Base-by-base conservation (phyloP, 495 filamentous ascomycete species). In the Lophium mytilinum region DNA sequence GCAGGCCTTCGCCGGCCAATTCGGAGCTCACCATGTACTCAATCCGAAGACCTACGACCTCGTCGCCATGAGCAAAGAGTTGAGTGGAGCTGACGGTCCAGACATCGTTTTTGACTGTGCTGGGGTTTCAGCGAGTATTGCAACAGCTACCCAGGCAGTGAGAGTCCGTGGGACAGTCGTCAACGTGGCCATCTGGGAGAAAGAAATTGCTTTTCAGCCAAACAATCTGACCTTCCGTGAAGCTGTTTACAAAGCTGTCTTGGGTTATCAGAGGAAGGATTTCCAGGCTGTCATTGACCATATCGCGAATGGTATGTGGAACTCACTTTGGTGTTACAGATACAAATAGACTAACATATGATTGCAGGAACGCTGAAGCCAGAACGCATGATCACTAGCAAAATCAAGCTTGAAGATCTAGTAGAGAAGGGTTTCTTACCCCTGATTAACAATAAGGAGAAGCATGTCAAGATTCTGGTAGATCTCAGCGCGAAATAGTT, bases 401-500 rank as follows among this genome's bases (percentile, higher is more conserved):
- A 55, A 49, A 69, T 72, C 8, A 33, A 56, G 37, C 53, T 72
- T 51, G 63, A 71, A n/a, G 50, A 69, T 55, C 17, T 72, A 21
- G 67, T 68, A 10, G 63, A 70, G 47, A 47, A 60, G 37, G 70
- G 70, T 0, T 62, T 71, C 56, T 58, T 62, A 51, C 50, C 63
- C 4, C 55, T 72, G 52, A 68, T 71, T 33, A 62, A 66, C 9
- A 63, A 71, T 46, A 72, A 72, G 60, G 70, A 70, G 35, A 66
- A 67, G 55, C 70, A 71, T 52, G 69, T 72, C 4, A 72, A 72
- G 56, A 71, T 72, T 47, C 41, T 72, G 52, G 69, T 72, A 1
- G 63, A 72, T 6, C 24, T 30, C 24, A 30, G 24, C 24, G 24
- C 24, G 6, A 30, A 30, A 30, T 30, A 30, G 24, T 6, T 6